phyloP scores from a whole-genome alignment of 257 asterid genomes.

The Solanum habrochaites region DNA sequence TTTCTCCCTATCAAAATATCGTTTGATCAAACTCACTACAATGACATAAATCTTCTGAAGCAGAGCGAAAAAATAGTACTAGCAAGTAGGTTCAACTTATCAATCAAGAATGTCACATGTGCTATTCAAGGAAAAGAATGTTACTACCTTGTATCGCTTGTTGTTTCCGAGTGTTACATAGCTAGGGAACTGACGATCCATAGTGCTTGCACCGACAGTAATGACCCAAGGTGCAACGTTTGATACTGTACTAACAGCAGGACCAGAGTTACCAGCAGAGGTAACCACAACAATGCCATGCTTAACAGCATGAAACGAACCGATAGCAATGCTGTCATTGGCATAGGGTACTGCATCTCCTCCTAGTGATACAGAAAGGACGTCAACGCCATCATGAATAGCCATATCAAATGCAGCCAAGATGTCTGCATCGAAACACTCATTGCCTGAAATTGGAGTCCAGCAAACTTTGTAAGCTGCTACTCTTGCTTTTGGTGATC shows the following conservation, averaged over 20 bases:
- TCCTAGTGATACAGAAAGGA: constrained; percentile 85
- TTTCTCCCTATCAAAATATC: constrained; percentile 48
- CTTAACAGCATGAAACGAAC: constrained; percentile 79
- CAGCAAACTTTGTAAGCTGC: constrained; percentile 97
- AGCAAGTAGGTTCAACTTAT: neutral
- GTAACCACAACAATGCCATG: constrained; percentile 66
- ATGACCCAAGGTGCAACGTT: constrained; percentile 83
- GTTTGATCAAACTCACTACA: neutral
- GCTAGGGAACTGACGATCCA: constrained; percentile 68
- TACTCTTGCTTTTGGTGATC: constrained; percentile 84
- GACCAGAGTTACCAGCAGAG: constrained; percentile 96
- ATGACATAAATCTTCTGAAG: neutral
- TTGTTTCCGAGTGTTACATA: constrained; percentile 47
- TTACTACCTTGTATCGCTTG: constrained; percentile 38
- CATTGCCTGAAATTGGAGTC: constrained; percentile 55
- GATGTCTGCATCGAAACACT: constrained; percentile 83
- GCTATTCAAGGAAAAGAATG: neutral
- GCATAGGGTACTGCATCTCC: constrained; percentile 49
- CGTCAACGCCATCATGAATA: constrained; percentile 85
- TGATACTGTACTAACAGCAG: constrained; percentile 43
- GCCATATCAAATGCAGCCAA: constrained; percentile 81
- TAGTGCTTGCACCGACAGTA: constrained; percentile 86
- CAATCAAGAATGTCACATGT: neutral
- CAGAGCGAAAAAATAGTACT: neutral
- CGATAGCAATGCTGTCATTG: constrained; percentile 76